phyloP scores from a whole-genome alignment of 2,329 filamentous ascomycete species.

The Aspergillus thermomutatus region DNA sequence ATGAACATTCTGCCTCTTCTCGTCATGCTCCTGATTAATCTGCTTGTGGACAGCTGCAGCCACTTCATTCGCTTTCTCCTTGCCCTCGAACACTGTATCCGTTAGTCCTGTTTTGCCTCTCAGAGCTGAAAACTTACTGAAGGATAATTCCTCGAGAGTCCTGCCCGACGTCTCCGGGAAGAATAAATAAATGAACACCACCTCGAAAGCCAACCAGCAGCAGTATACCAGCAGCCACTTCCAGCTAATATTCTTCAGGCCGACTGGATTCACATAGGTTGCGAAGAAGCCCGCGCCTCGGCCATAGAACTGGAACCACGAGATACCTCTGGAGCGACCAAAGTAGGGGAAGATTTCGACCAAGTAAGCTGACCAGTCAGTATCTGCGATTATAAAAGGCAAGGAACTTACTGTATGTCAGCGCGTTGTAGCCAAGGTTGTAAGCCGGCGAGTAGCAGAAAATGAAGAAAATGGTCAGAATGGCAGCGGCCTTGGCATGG shows the following conservation, averaged over 20 bases:
- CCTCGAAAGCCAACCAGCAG: constrained; percentile 41
- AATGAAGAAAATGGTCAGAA: constrained; percentile 54
- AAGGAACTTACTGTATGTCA: constrained; percentile 42
- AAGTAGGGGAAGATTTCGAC: constrained; percentile 60
- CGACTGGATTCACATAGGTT: constrained; percentile 48
- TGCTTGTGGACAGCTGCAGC: constrained; percentile 37
- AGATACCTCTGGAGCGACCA: constrained; percentile 57
- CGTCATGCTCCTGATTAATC: constrained; percentile 23
- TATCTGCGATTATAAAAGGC: not conserved
- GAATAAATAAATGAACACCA: constrained; percentile 44
- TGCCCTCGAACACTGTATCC: constrained; percentile 36
- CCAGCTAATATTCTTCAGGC: constrained; percentile 42
- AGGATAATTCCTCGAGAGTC: constrained; percentile 47
- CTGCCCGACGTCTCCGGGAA: constrained; percentile 44
- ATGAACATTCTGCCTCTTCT: constrained; percentile 2
- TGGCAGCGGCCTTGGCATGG: constrained; percentile 37
- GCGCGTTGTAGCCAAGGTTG: constrained; percentile 64
- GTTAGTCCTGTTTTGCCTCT: constrained; percentile 10
- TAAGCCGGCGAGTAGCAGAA: constrained; percentile 60
- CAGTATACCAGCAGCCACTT: constrained; percentile 46
- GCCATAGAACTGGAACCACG: constrained; percentile 55
- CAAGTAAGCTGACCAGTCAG: constrained; percentile 40
- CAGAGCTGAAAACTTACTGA: constrained; percentile 31
- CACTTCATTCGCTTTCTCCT: constrained; percentile 32
- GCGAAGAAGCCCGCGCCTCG: constrained; percentile 50